phyloP scores from a whole-genome alignment of 2,329 filamentous ascomycete species.

The Colletotrichum orbiculare region DNA sequence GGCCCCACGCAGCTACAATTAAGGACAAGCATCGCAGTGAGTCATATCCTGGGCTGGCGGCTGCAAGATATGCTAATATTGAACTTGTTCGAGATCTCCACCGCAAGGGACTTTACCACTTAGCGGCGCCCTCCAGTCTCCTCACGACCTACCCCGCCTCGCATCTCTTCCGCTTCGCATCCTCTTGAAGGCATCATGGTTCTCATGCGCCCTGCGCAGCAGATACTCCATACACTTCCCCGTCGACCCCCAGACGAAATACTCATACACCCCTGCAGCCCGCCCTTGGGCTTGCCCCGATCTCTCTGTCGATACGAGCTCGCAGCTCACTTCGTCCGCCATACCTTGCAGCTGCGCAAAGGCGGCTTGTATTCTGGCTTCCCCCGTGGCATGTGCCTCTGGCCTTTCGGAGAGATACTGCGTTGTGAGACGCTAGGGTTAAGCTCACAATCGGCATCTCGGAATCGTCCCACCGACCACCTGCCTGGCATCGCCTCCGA shows the following conservation, averaged over 20 bases:
- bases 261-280: conserved; percentile 66
- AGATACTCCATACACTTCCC: conserved; percentile 90
- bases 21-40: background rate
- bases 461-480: conserved; percentile 41
- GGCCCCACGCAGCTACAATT: no score
- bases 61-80: background rate
- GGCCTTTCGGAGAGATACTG: conserved; percentile 72
- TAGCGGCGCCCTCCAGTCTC: conserved; percentile 58
- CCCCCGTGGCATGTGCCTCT: conserved; percentile 61
- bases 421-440: conserved; percentile 87
- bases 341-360: conserved; percentile 66
- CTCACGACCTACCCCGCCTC: conserved; percentile 69
- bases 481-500: conserved; percentile 66
- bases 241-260: conserved; percentile 76
- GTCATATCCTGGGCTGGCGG: conserved; percentile 1
- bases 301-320: conserved; percentile 54
- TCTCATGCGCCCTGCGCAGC: conserved; percentile 71
- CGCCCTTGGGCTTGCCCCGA: background rate
- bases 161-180: conserved; percentile 72
- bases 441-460: conserved; percentile 70
- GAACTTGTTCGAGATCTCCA: background rate
- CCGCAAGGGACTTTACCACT: conserved; percentile 29
- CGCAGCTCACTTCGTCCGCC: conserved; percentile 90
- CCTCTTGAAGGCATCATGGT: conserved; percentile 74
- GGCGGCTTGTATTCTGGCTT: conserved; percentile 52